Percentiles rank a stretch among this genome's conserved stretches.
These are phyloP conservation scores for Bruguiera gymnorhiza DNA, from an alignment of 345 rosid species.

Conservation along the genomic window DNA sequence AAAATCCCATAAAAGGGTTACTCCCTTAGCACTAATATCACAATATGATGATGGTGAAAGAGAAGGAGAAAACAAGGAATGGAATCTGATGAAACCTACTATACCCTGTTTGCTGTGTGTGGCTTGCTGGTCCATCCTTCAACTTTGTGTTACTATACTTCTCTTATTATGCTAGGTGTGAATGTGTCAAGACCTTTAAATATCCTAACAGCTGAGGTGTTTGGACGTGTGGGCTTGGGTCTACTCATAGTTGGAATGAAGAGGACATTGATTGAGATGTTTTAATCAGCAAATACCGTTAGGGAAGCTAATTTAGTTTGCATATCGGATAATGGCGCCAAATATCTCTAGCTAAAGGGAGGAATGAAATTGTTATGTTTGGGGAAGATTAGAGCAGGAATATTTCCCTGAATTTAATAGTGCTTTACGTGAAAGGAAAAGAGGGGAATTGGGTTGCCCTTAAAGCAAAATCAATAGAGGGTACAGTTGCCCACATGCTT, in stretches of 20 bases:
- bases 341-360: slow-evolving; percentile 20
- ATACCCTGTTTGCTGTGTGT: slow-evolving; percentile 10
- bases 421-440: slow-evolving; percentile 47
- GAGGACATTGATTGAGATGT: slow-evolving; percentile 21
- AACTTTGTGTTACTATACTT: slow-evolving; percentile 1
- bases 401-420: slow-evolving; percentile 5
- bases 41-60: neutral
- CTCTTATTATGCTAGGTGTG: neutral
- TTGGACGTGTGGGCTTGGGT: slow-evolving; percentile 14
- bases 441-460: slow-evolving; percentile 34
- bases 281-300: slow-evolving; percentile 22
- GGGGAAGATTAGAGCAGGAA: neutral
- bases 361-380: slow-evolving; percentile 6
- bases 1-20: neutral
- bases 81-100: slow-evolving; percentile 18
- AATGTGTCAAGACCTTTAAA: slow-evolving; percentile 11
- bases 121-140: slow-evolving; percentile 24
- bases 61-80: neutral
- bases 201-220: neutral
- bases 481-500: slow-evolving; percentile 13
- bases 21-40: no score
- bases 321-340: slow-evolving; percentile 32
- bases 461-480: slow-evolving; percentile 43
- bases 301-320: slow-evolving; percentile 27
- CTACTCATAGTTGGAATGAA: slow-evolving; percentile 26